Conservation (phyloP, 2,329 filamentous ascomycete species). For the Pseudogymnoascus verrucosus region DNA sequence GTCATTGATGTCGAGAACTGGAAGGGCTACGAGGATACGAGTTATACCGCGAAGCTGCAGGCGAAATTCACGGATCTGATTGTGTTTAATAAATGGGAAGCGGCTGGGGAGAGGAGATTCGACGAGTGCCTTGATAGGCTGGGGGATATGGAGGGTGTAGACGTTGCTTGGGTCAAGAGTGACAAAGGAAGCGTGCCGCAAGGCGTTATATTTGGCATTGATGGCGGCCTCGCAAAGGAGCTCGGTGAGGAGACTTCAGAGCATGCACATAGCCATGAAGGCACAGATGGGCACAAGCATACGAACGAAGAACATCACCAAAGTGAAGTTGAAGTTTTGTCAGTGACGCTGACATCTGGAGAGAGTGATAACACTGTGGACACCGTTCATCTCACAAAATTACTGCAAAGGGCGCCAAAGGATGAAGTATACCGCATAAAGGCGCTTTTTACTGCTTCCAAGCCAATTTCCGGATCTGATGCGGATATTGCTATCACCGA, state of each 20-base stretch:
- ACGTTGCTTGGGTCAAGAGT: conserved; percentile 74
- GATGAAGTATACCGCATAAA: conserved; percentile 97
- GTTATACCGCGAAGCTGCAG: conserved; percentile 64
- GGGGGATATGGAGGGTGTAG: conserved; percentile 57
- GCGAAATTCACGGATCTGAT: conserved; percentile 65
- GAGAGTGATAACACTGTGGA: conserved; percentile 36
- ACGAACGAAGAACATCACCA: conserved; percentile 54
- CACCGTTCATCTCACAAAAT: conserved; percentile 52
- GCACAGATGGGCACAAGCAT: conserved; percentile 22
- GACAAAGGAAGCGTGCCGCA: conserved; percentile 70
- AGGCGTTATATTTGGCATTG: conserved; percentile 77
- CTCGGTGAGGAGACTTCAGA: conserved; percentile 36
- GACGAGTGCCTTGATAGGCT: conserved; percentile 60
- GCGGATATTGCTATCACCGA: conserved; percentile 32
- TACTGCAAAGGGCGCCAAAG: conserved; percentile 70
- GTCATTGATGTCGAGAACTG: conserved; percentile 73
- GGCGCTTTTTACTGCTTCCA: conserved; percentile 46
- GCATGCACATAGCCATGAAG: conserved; percentile 35
- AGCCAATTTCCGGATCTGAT: conserved; percentile 43
- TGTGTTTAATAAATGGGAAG: conserved; percentile 68
- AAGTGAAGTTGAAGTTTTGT: conserved; percentile 83
- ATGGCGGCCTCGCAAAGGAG: conserved; percentile 63
- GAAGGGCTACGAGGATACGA: conserved; percentile 65
- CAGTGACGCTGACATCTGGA: conserved; percentile 55
- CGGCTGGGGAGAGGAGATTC: conserved; percentile 49